Evolutionary conservation across 495 filamentous ascomycete genomes (phyloP).

Genomic region (Aspergillus panamensis): DNA sequence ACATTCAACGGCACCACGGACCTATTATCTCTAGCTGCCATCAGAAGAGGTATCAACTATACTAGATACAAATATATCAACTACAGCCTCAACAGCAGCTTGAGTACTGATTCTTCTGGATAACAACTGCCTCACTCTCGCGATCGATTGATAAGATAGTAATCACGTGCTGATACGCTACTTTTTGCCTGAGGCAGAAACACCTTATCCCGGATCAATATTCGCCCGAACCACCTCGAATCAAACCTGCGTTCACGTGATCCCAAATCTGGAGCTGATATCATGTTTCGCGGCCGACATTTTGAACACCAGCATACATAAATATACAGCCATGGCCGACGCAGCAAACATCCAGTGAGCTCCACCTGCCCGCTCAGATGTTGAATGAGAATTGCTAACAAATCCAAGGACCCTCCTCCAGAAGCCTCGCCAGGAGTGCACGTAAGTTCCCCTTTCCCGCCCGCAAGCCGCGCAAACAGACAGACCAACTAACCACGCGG

Average conservation of each 20-base stretch:
- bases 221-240: neutral
- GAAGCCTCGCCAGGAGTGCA: constrained; percentile 19
- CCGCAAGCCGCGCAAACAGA: neutral
- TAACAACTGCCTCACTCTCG: neutral
- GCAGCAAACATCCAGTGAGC: constrained; percentile 17
- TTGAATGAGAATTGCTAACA: constrained; percentile 1
- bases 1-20: too few relatives aligned
- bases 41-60: neutral
- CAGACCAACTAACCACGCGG: constrained; percentile 1
- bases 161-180: constrained; percentile 2
- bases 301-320: neutral
- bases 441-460: constrained; percentile 11
- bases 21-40: too few relatives aligned
- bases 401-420: constrained; percentile 11
- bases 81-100: neutral
- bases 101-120: too few relatives aligned
- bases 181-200: neutral
- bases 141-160: neutral
- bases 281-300: constrained; percentile 14
- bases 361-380: neutral
- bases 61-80: neutral
- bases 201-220: neutral
- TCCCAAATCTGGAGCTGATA: constrained; percentile 18
- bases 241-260: constrained; percentile 3
- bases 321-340: constrained; percentile 15